A percentile compares a stretch with the other conserved stretches of the same genome.
Evolutionary conservation across 2,329 filamentous ascomycete genomes (phyloP).

Genomic region (Alternaria solani): DNA sequence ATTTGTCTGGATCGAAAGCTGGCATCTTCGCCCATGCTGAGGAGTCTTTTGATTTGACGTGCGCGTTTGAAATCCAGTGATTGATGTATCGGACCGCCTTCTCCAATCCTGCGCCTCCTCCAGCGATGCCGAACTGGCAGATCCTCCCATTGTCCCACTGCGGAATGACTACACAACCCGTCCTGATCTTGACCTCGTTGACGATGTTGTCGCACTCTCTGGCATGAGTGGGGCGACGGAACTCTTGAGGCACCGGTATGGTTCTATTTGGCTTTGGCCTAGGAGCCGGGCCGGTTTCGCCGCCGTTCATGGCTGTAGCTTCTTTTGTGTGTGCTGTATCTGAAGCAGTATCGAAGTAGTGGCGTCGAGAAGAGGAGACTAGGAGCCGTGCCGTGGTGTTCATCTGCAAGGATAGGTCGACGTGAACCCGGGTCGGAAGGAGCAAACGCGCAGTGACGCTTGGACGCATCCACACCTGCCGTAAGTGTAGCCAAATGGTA

Average conservation of each 20-base stretch:
- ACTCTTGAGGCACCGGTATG: constrained; percentile 33
- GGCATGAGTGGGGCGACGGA: constrained; percentile 19
- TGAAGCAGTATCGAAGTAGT: not conserved
- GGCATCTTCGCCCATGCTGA: constrained; percentile 39
- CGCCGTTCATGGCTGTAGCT: not conserved
- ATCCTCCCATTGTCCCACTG: constrained; percentile 21
- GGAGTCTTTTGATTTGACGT: constrained; percentile 29
- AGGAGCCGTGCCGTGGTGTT: not conserved
- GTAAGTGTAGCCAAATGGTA: not conserved
- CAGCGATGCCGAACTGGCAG: constrained; percentile 36
- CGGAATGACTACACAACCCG: constrained; percentile 30
- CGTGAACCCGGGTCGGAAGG: constrained; percentile 11
- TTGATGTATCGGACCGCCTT: constrained; percentile 32
- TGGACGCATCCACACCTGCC: not conserved
- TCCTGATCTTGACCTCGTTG: constrained; percentile 26
- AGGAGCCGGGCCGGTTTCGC: not conserved
- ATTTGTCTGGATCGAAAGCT: constrained; percentile 33
- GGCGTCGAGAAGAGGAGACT: not conserved
- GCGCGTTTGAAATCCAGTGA: constrained; percentile 38
- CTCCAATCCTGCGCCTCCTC: constrained; percentile 28
- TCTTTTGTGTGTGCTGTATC: not conserved
- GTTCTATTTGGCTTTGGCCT: constrained; percentile 26
- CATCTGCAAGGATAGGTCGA: constrained; percentile 1
- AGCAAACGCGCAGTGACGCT: constrained; percentile 9
- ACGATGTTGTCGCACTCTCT: constrained; percentile 25